phyloP scores from a whole-genome alignment of 2,329 filamentous ascomycete genomes.

The Botrytis pseudocinerea region DNA sequence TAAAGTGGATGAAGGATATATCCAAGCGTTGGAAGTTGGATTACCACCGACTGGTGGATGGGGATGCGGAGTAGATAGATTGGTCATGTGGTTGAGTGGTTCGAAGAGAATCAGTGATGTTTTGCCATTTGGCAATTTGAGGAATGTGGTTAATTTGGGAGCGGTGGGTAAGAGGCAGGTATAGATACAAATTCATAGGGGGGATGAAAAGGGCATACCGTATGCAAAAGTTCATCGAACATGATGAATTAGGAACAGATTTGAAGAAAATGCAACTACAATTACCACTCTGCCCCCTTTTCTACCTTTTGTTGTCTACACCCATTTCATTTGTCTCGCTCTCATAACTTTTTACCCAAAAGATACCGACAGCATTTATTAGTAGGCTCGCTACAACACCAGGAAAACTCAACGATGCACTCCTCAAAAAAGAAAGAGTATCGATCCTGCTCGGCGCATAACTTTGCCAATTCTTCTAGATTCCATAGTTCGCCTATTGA shows the following conservation, averaged over 20 bases:
- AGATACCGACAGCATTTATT: conserved; percentile 36
- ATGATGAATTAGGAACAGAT: background rate
- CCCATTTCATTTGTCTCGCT: background rate
- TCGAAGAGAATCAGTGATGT: conserved; percentile 80
- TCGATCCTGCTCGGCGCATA: conserved; percentile 52
- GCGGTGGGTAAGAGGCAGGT: background rate
- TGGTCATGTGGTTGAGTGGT: conserved; percentile 88
- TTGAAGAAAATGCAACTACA: background rate
- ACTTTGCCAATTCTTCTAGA: conserved; percentile 40
- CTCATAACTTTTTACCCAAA: background rate
- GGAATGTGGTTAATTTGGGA: conserved; percentile 58
- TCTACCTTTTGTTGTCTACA: no score
- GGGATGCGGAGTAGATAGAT: conserved; percentile 85
- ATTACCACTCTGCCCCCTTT: background rate
- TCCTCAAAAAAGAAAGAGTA: conserved; percentile 66
- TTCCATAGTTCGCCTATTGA: conserved; percentile 39
- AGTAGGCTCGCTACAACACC: conserved; percentile 34
- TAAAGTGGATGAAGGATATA: conserved; percentile 65
- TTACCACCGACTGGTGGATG: conserved; percentile 95
- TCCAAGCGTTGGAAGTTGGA: conserved; percentile 82
- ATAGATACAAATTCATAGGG: background rate
- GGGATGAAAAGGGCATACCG: background rate
- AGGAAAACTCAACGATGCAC: conserved; percentile 53
- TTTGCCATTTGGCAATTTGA: conserved; percentile 82
- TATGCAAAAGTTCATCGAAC: no score